Percentiles rank a stretch among this genome's conserved stretches.
Conservation (phyloP, 345 rosid genomes). For the Cochlearia excelsa region DNA sequence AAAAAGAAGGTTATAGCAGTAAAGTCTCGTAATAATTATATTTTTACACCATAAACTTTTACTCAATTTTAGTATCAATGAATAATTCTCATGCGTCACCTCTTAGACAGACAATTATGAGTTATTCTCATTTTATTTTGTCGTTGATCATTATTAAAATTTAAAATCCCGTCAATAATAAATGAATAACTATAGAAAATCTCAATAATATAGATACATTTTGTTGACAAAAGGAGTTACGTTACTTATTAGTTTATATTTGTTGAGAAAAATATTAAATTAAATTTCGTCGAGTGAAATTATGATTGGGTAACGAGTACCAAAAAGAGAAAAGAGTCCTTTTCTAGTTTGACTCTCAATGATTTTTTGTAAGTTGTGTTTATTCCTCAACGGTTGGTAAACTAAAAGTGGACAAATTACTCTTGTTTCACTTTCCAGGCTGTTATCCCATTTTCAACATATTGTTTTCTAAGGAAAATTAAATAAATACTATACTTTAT, state of each 20-base stretch:
- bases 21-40: no score
- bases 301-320: conserved; percentile 35
- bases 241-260: neutral
- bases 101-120: conserved; percentile 23
- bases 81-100: conserved; percentile 26
- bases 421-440: conserved; percentile 8
- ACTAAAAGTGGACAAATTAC: conserved; percentile 35
- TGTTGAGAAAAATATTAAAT: neutral
- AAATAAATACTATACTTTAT: neutral
- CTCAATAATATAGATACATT: neutral
- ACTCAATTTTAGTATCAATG: conserved; percentile 4
- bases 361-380: conserved; percentile 16
- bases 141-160: conserved; percentile 7
- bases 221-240: neutral
- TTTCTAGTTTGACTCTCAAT: conserved; percentile 37
- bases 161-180: conserved; percentile 6
- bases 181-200: neutral
- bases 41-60: neutral
- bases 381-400: conserved; percentile 41
- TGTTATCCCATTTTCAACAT: conserved; percentile 25
- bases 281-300: conserved; percentile 18
- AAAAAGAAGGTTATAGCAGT: neutral
- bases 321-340: conserved; percentile 35
- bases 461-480: conserved; percentile 10
- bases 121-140: neutral